These are phyloP conservation scores for Akanthomyces muscarius DNA, from an alignment of 2,329 filamentous ascomycete genomes.

Conservation along the genomic window DNA sequence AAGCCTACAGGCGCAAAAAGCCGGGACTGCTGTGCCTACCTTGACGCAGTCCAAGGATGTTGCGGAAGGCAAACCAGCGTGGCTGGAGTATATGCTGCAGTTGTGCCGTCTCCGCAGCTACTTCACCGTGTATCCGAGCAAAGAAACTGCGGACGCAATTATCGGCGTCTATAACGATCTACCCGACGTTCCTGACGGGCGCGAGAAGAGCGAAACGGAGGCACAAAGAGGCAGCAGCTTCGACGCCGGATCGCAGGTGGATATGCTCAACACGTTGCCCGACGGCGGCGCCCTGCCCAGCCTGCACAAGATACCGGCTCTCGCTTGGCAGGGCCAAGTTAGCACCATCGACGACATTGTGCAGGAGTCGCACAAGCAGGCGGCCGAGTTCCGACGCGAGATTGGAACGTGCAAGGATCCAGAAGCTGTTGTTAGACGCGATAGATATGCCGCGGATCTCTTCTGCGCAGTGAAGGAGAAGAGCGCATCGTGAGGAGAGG, in stretches of 20 bases:
- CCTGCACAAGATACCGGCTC: constrained; percentile 49
- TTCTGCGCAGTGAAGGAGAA: constrained; percentile 54
- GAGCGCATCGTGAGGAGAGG: constrained; percentile 12
- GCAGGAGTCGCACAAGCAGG: constrained; percentile 47
- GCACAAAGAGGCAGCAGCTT: constrained; percentile 33
- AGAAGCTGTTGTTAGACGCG: constrained; percentile 24
- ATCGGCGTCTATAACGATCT: constrained; percentile 77
- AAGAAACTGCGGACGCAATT: constrained; percentile 49
- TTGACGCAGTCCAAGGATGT: constrained; percentile 53
- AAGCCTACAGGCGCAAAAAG: constrained; percentile 46
- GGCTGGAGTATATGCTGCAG: constrained; percentile 74
- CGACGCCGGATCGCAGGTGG: constrained; percentile 39
- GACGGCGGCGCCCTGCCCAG: constrained; percentile 40
- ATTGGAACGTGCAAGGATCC: constrained; percentile 62
- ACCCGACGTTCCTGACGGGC: constrained; percentile 68
- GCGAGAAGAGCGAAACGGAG: constrained; percentile 32
- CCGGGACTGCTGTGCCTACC: constrained; percentile 32
- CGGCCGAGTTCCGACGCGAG: constrained; percentile 54
- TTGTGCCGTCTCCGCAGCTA: constrained; percentile 75
- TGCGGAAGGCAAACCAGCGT: constrained; percentile 66
- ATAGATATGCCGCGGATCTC: constrained; percentile 52
- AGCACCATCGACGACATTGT: constrained; percentile 39
- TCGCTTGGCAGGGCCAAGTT: constrained; percentile 61
- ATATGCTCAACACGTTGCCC: constrained; percentile 48
- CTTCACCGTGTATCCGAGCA: constrained; percentile 72